Evolutionary conservation across 768 basidiomycete genomes (phyloP), one percentile per base, ranked within the genome.

Genomic region (Porphyrellus cyaneotinctus): DNA sequence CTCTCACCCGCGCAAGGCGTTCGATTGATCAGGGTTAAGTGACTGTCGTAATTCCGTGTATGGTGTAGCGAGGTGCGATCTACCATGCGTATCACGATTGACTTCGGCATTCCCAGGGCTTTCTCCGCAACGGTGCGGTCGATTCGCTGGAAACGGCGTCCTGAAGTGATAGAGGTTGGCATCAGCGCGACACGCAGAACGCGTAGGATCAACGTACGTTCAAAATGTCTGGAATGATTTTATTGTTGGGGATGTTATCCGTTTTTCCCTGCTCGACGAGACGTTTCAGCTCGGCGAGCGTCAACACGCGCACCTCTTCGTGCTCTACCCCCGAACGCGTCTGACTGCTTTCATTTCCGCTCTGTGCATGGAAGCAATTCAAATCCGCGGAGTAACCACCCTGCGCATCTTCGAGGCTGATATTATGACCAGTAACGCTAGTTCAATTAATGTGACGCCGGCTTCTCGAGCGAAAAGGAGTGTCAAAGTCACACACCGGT

Each of bases 221-320:
- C 32, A 91, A 59, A 2, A 64, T 71, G n/a, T 84, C 75, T 0
- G 85, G 82, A 41, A 91, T 88, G 49, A 76, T 54, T 58, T 83
- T 87, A 64, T 90, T 91, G 61, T 91, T 87, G 1, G 89, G 89
- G 33, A 91, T 88, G 63, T 83, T 70, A 57, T 88, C 85, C 4
- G 81, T 78, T 56, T 77, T 81, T 17, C 88, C 88, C 18, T 84
- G 74, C 59, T 87, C 81, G 53, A 91, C 87, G 53, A 91, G 72
- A 32, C 75, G 75, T 60, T 87, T 81, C 48, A 91, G 70, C 65
- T 91, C 83, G 1, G 79, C 73, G 57, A 91, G 85, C 0, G 81
- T 81, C 52, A 90, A 70, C 24, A 75, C 68, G 15, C 69, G 78
- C n/a, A 72, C 64, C 57, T 79, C 75, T 42, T 44, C 44, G n/a